These are phyloP conservation scores for Penicillium subrubescens DNA, from an alignment of 495 filamentous ascomycete genomes.

Conservation along the genomic window DNA sequence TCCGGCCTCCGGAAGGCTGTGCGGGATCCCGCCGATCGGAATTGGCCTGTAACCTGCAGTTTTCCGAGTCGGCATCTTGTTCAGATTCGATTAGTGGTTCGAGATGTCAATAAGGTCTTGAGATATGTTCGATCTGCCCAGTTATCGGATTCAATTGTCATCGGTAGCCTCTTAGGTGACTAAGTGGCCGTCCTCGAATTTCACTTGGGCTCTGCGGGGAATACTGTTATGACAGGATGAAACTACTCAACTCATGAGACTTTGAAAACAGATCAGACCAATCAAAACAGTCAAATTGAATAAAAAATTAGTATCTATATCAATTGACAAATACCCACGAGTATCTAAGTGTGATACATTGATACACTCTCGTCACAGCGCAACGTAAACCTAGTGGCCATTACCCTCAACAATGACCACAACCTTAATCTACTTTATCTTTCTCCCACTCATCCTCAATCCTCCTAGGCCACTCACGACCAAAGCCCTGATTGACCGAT, in stretches of 20 bases:
- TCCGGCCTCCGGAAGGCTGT: constrained; percentile 1
- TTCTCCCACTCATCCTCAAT: neutral
- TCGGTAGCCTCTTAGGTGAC: neutral
- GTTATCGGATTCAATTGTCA: neutral
- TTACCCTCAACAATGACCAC: neutral
- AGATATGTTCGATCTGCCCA: neutral
- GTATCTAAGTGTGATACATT: neutral
- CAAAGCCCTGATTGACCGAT: constrained; percentile 15
- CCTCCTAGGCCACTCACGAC: neutral
- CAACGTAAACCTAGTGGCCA: too few relatives aligned
- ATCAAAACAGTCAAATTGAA: too few relatives aligned
- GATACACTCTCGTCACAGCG: neutral
- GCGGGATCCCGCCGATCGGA: constrained; percentile 3
- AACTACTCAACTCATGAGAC: neutral
- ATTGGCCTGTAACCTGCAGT: neutral
- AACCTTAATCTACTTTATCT: neutral
- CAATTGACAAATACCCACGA: too few relatives aligned
- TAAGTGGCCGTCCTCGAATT: neutral
- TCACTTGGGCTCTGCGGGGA: neutral
- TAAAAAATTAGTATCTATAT: too few relatives aligned
- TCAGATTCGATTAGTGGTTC: neutral
- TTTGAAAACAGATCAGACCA: too few relatives aligned
- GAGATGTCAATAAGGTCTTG: neutral
- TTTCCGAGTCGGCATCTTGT: neutral
- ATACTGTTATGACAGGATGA: neutral